Evolutionary conservation across 441 rosid genomes (phyloP).

Genomic region (Syzygium syzygioides): DNA sequence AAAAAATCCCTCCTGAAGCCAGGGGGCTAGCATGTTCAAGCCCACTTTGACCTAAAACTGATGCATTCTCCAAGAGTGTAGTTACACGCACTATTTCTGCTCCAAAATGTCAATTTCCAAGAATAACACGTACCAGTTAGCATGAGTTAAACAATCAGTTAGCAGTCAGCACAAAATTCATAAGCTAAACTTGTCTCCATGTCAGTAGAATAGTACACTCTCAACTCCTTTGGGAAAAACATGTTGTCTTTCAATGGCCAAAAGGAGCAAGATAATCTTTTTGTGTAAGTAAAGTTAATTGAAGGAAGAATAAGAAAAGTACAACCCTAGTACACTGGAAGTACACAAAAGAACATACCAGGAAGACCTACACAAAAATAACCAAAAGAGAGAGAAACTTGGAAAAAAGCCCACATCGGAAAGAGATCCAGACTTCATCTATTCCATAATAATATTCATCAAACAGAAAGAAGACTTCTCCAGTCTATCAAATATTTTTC

Average conservation of each 20-base stretch:
- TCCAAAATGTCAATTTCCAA: conserved; percentile 99
- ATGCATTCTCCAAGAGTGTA: conserved; percentile 98
- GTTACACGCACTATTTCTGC: conserved; percentile 99
- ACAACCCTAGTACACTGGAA: background rate
- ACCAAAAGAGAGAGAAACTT: background rate
- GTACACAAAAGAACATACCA: background rate
- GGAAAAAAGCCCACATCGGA: background rate
- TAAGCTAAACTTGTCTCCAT: conserved; percentile 52
- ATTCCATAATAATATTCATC: background rate
- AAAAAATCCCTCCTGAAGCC: conserved; percentile 90
- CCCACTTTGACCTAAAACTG: conserved; percentile 98
- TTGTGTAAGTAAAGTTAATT: background rate
- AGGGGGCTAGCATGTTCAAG: conserved; percentile 98
- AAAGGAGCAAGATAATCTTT: background rate
- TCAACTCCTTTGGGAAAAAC: conserved; percentile 12
- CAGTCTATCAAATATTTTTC: background rate
- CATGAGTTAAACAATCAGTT: conserved; percentile 75
- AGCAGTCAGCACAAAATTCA: conserved; percentile 69
- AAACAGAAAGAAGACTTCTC: background rate
- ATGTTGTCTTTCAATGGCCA: background rate
- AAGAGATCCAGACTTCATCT: background rate
- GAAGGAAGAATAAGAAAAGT: background rate
- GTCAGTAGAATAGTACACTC: conserved; percentile 46
- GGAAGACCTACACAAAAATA: background rate
- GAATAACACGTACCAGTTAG: conserved; percentile 97